Base-by-base conservation (phyloP, 2,329 filamentous ascomycete genomes). In the Apiospora koreana region DNA sequence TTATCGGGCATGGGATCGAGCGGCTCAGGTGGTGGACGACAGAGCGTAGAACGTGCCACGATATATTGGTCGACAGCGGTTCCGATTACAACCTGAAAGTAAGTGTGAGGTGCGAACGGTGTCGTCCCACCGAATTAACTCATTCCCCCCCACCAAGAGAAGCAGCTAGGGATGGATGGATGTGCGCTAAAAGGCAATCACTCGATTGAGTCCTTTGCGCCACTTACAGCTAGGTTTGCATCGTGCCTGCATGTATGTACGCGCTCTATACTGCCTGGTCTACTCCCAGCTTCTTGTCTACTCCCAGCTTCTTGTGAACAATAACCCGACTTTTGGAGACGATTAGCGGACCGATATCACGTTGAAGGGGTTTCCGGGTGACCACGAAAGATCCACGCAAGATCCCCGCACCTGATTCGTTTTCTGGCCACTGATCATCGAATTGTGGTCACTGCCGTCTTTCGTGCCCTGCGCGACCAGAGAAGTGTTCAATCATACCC, bases 61-160 rank as follows among this genome's bases (percentile, higher is more conserved):
- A 66, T 9, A 45, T 38, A 66, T 66, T 66, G 64, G 64, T 45
- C 38, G 64, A 66, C 64, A 66, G 38, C 4, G 42, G 28, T 25
- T 6, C 64, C n/a, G 12, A 3, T 18, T 16, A 21, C 48, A 18
- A 31, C 8, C 48, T 21, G 48, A 14, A 31, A 6, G 48, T 18
- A 16, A 8, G 35, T 35, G 35, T 35, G 35, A 8, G 48, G 25
- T 31, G 18, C 48, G 2, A 9, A 18, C 25, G 25, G 28, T 5
- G 25, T 16, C 6, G 38, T 43, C 64, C 64, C 64, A 45, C 64
- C 43, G 64, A 43, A 43, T 66, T 43, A 7, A 16, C 38, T 43
- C 64, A 6, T 62, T n/a, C n/a, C 31, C 54, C 43, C 54, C 54
- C 54, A 62, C 54, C 23, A 62, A 62, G 3, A 35, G 18, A 35